Conservation (phyloP, 306 rosid genomes). For the Begonia loranthoides region DNA sequence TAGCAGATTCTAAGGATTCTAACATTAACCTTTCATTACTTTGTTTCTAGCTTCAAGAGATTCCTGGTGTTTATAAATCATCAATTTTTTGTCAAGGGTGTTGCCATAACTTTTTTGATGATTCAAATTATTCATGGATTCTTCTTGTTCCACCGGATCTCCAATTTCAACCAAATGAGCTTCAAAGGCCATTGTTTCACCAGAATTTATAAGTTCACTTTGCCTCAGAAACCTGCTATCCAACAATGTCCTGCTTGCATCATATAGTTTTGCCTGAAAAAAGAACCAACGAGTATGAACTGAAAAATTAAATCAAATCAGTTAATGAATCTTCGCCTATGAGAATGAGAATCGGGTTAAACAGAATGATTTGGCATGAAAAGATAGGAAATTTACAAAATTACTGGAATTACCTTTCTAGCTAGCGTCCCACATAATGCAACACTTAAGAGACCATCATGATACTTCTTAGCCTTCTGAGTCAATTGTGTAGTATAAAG, state of each 20-base stretch:
- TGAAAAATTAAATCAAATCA: conserved; percentile 6
- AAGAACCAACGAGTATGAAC: conserved; percentile 7
- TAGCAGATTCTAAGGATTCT: not conserved
- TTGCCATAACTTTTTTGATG: conserved; percentile 12
- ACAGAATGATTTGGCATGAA: not conserved
- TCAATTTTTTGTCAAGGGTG: conserved; percentile 17
- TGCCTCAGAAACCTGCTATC: conserved; percentile 46
- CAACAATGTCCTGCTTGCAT: conserved; percentile 37
- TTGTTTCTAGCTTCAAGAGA: conserved; percentile 15
- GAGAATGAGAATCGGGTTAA: not conserved
- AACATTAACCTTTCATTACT: conserved; percentile 31
- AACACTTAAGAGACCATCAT: conserved; percentile 51
- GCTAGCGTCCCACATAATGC: conserved; percentile 34
- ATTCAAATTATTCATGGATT: conserved; percentile 19
- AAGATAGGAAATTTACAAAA: not conserved
- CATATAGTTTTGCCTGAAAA: conserved; percentile 46
- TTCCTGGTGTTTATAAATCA: conserved; percentile 16
- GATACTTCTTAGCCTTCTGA: conserved; percentile 56
- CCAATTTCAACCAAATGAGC: conserved; percentile 59
- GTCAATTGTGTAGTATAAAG: conserved; percentile 51
- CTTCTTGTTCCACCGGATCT: conserved; percentile 35
- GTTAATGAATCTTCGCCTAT: not conserved
- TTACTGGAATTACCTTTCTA: conserved; percentile 39
- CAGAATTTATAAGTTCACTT: conserved; percentile 41
- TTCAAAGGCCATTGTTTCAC: conserved; percentile 38